Conservation (phyloP, 2,329 filamentous ascomycete genomes). For the Fusarium buxicola region DNA sequence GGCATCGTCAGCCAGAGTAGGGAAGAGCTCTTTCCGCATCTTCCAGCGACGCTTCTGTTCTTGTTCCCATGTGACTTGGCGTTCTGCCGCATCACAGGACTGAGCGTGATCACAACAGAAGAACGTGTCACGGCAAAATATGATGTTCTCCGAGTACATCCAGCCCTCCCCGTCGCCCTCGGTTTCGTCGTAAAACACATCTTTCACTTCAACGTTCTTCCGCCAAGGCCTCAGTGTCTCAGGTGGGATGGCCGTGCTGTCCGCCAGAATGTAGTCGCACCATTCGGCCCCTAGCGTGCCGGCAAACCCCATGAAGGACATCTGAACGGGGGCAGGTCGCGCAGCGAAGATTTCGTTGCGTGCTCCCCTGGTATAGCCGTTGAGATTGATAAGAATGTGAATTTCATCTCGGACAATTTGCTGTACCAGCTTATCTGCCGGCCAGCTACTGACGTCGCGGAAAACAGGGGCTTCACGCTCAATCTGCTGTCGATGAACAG, state of each 20-base stretch:
- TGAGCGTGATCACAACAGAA: constrained; percentile 98
- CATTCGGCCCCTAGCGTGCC: constrained; percentile 96
- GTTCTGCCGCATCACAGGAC: constrained; percentile 80
- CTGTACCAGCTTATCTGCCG: constrained; percentile 82
- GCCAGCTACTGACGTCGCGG: constrained; percentile 87
- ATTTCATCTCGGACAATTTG: constrained; percentile 91
- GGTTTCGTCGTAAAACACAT: constrained; percentile 74
- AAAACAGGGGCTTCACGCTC: constrained; percentile 93
- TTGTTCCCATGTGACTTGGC: constrained; percentile 79
- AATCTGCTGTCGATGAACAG: constrained; percentile 90
- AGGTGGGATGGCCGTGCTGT: constrained; percentile 85
- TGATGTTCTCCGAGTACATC: constrained; percentile 97
- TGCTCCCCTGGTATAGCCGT: constrained; percentile 96
- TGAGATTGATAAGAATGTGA: constrained; percentile 96
- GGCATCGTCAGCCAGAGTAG: constrained; percentile 80
- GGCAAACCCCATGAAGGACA: constrained; percentile 99
- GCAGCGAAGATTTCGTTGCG: constrained; percentile 97
- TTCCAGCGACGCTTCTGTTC: constrained; percentile 86
- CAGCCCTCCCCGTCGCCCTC: constrained; percentile 79
- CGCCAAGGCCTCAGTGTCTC: constrained; percentile 84
- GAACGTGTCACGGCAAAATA: constrained; percentile 94
- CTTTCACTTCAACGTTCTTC: constrained; percentile 78
- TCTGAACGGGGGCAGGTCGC: constrained; percentile 92
- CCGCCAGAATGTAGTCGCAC: constrained; percentile 97
- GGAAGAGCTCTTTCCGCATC: constrained; percentile 95